These are phyloP conservation scores for Schwanniomyces vanrijiae DNA, from an alignment of 805 yeast genomes.

Conservation along the genomic window DNA sequence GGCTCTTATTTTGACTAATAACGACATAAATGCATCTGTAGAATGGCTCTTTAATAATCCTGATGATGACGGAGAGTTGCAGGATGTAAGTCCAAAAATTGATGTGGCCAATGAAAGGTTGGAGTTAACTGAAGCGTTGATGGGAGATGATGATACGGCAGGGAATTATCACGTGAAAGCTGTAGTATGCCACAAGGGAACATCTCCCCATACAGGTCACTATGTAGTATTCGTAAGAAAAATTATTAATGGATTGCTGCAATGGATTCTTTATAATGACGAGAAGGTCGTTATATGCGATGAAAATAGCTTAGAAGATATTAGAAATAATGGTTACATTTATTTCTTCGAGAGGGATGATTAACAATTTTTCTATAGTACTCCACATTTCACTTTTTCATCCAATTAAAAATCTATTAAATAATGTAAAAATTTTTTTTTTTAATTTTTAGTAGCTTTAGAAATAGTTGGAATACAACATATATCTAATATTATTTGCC, in stretches of 20 bases:
- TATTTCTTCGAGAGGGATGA: slow-evolving; percentile 35
- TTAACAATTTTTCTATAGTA: neutral
- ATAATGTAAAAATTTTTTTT: neutral
- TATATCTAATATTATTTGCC: too few species aligned
- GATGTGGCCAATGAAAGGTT: slow-evolving; percentile 27
- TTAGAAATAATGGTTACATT: slow-evolving; percentile 48
- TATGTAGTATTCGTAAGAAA: slow-evolving; percentile 76
- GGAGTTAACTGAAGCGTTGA: slow-evolving; percentile 14
- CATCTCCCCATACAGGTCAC: slow-evolving; percentile 88
- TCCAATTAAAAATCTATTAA: too few species aligned
- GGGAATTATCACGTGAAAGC: slow-evolving; percentile 54
- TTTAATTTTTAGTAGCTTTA: too few species aligned
- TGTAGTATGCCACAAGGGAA: slow-evolving; percentile 85
- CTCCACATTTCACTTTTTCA: neutral
- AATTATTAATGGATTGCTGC: slow-evolving; percentile 28
- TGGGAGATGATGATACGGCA: slow-evolving; percentile 3
- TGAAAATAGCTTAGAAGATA: slow-evolving; percentile 41
- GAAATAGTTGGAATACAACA: too few species aligned
- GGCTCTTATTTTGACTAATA: slow-evolving; percentile 60
- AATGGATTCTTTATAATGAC: slow-evolving; percentile 85
- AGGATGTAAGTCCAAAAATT: slow-evolving; percentile 14
- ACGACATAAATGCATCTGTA: slow-evolving; percentile 72
- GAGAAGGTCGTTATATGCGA: slow-evolving; percentile 75
- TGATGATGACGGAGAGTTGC: slow-evolving; percentile 67
- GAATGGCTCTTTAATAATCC: slow-evolving; percentile 90